phyloP scores from a whole-genome alignment of 2,329 filamentous ascomycete species.

The Stachybotrys chartarum region DNA sequence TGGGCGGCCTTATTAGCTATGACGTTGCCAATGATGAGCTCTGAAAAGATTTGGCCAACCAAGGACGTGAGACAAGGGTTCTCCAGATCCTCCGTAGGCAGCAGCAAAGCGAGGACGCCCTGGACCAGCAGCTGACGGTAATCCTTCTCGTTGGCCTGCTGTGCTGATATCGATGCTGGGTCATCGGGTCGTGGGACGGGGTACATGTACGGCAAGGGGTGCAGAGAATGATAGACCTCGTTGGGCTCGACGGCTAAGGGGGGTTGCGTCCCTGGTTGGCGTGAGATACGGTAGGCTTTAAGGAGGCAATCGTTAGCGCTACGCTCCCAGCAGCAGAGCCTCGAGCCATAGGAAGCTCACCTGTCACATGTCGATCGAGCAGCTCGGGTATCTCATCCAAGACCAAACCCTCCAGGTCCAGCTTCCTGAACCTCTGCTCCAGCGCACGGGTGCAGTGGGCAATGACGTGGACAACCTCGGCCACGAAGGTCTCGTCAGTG shows the following conservation, averaged over 20 bases:
- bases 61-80: conserved; percentile 79
- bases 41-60: conserved; percentile 80
- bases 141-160: conserved; percentile 68
- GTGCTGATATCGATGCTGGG: conserved; percentile 44
- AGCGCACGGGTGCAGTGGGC: conserved; percentile 85
- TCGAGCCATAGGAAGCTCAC: conserved; percentile 36
- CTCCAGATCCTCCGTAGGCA: conserved; percentile 87
- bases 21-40: conserved; percentile 79
- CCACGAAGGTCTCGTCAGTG: conserved; percentile 78
- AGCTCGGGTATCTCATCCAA: conserved; percentile 84
- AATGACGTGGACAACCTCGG: conserved; percentile 82
- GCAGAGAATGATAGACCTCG: conserved; percentile 75
- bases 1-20: conserved; percentile 76
- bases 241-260: conserved; percentile 56
- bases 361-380: conserved; percentile 70
- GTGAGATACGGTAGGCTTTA: conserved; percentile 66
- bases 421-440: conserved; percentile 75
- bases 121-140: conserved; percentile 88
- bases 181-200: conserved; percentile 60
- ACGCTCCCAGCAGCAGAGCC: conserved; percentile 1
- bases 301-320: conserved; percentile 6
- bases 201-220: conserved; percentile 71
- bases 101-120: conserved; percentile 70
- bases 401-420: conserved; percentile 76
- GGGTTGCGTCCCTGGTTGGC: conserved; percentile 47